Evolutionary conservation across 768 basidiomycete genomes (phyloP).

Genomic region (Lentinus tigrinus): DNA sequence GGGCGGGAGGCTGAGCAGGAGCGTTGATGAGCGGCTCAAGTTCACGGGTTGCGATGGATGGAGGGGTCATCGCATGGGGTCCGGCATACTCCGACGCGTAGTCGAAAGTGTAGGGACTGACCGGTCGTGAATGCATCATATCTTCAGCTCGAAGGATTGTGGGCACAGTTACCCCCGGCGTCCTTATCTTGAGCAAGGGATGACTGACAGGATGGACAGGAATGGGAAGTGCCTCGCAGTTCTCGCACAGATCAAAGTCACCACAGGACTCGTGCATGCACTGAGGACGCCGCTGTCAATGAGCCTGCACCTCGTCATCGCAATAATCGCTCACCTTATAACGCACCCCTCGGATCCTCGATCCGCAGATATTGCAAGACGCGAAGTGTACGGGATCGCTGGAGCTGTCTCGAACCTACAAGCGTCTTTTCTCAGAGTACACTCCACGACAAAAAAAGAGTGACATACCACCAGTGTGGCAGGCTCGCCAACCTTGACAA

Average conservation of each 20-base stretch:
- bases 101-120: neutral
- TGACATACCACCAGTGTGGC: constrained; percentile 59
- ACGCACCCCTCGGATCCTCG: constrained; percentile 57
- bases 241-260: constrained; percentile 79
- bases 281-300: constrained; percentile 31
- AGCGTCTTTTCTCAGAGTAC: neutral
- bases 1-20: constrained; percentile 4
- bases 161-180: constrained; percentile 47
- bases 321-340: constrained; percentile 56
- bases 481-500: constrained; percentile 57
- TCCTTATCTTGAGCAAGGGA: constrained; percentile 72
- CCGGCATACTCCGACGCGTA: neutral
- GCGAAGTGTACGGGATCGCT: constrained; percentile 46
- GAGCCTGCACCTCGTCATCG: too few species aligned
- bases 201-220: constrained; percentile 70
- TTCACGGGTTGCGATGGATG: neutral
- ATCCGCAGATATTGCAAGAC: constrained; percentile 60
- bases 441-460: neutral
- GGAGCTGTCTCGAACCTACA: constrained; percentile 31
- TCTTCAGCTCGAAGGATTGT: neutral
- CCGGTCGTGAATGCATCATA: neutral
- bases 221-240: constrained; percentile 80
- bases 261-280: constrained; percentile 79
- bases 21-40: neutral
- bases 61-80: neutral